A percentile compares a stretch with the other conserved stretches of the same genome.
Conservation (phyloP, 495 filamentous ascomycete genomes). For the Xylaria bambusicola region DNA sequence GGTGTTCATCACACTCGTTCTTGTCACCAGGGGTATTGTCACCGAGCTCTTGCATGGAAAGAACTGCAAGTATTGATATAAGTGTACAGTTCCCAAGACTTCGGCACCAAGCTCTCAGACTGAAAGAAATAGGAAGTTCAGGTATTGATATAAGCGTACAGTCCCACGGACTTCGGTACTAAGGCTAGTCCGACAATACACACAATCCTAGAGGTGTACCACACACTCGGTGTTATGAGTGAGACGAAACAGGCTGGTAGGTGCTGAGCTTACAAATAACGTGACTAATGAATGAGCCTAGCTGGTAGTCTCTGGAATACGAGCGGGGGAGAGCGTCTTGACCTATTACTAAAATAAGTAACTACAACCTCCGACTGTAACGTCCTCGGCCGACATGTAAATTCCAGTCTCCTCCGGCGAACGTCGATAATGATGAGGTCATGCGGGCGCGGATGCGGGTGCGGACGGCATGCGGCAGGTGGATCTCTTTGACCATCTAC, state of each 20-base stretch:
- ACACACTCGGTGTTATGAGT: background rate
- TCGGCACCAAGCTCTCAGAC: too few relatives aligned
- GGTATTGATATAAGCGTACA: too few relatives aligned
- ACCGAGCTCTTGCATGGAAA: too few relatives aligned
- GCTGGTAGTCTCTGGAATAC: too few relatives aligned
- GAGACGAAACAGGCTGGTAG: background rate
- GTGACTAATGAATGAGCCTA: background rate
- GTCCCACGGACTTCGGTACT: background rate
- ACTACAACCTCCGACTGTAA: background rate
- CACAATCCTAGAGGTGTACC: background rate
- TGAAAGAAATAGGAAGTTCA: too few relatives aligned
- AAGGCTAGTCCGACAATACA: background rate
- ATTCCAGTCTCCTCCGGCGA: background rate
- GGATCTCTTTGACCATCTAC: too few relatives aligned
- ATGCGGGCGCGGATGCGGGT: too few relatives aligned
- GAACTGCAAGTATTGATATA: too few relatives aligned
- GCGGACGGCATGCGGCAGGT: background rate
- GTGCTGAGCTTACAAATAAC: background rate
- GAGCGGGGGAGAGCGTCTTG: background rate
- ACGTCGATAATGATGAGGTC: background rate
- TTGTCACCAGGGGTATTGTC: too few relatives aligned
- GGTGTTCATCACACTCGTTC: background rate
- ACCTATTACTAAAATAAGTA: background rate
- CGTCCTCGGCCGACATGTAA: conserved; percentile 2
- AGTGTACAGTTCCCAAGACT: too few relatives aligned